Base-by-base conservation (phyloP, 164 flowering plant genomes). In the Magnolia officinalis region DNA sequence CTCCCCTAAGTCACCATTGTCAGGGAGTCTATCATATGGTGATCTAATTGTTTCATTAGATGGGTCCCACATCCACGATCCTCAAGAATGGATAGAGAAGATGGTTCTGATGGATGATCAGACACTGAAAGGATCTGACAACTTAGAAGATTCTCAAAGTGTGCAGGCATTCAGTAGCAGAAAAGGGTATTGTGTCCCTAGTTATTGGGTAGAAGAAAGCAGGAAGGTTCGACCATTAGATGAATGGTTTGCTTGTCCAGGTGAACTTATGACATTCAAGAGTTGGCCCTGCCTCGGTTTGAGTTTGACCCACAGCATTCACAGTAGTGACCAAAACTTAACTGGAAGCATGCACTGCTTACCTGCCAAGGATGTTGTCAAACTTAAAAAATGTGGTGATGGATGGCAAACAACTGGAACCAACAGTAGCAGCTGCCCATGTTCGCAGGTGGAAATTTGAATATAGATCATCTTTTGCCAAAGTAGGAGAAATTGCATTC, bases 141-240 rank as follows among this genome's bases (percentile, higher is more conserved):
- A 69, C 73, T 68, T 78, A 68, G 26, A 29, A 19, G 55, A 80
- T 79, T 49, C 59, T 55, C 45, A 74, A 77, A 74, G 72, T 70
- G 23, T 63, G 19, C 59, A 70, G 45, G 50, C 72, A 24, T 52
- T 67, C 70, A 52, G 68, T 74, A 24, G 72, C 59, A 72, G 79
- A 70, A 95, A 85, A 79, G 95, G 97, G 26, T 93, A 90, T 75
- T 93, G 98, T 79, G 83, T 90, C 37, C 92, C 99, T 26, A 75
- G 67, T 74, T 80, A 81, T 76, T 71, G 88, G 81, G 59, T 85
- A 63, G 86, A 83, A 75, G 86, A 85, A 66, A 81, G 89, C 78
- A 74, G 45, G 79, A 80, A 70, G 21, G 52, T 82, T 68, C 69
- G 74, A 49, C 72, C 78, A 65, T 77, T 24, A 73, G 84, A 79